Percentiles rank a stretch among this genome's conserved stretches.
Evolutionary conservation across 2,329 filamentous ascomycete species (phyloP).

Genomic region (Fusarium pseudograminearum): DNA sequence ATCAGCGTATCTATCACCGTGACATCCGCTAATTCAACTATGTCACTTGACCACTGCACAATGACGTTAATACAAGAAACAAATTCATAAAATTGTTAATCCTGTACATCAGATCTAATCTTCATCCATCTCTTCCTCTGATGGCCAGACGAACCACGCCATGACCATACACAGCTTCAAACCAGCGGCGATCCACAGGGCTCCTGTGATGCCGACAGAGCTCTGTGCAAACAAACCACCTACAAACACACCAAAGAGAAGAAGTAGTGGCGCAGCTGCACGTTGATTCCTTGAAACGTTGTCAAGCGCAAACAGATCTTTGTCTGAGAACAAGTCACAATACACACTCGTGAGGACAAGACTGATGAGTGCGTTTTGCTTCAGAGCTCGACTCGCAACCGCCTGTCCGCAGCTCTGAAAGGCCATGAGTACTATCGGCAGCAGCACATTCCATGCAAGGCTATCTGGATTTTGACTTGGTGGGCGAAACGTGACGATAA

Average conservation of each 20-base stretch:
- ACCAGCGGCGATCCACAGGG: conserved; percentile 68
- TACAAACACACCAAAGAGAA: conserved; percentile 62
- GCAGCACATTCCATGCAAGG: conserved; percentile 69
- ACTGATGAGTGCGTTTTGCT: conserved; percentile 77
- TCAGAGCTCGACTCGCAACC: conserved; percentile 76
- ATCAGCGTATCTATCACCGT: conserved; percentile 25
- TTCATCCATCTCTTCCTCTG: conserved; percentile 52
- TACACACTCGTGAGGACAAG: conserved; percentile 86
- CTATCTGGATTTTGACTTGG: conserved; percentile 55
- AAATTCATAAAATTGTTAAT: conserved; percentile 3
- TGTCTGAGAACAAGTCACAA: conserved; percentile 81
- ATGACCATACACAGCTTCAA: conserved; percentile 69
- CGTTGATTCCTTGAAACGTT: conserved; percentile 65
- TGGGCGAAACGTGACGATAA: conserved; percentile 63
- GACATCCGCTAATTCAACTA: conserved; percentile 26
- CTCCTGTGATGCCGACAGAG: conserved; percentile 61
- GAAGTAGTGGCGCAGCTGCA: conserved; percentile 60
- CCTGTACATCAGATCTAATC: conserved; percentile 2
- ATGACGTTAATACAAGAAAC: conserved; percentile 5
- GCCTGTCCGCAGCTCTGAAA: conserved; percentile 85
- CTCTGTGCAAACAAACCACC: conserved; percentile 63
- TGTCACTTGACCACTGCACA: conserved; percentile 26
- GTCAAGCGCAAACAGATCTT: conserved; percentile 57
- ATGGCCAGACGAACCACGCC: conserved; percentile 72
- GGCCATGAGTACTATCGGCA: conserved; percentile 76